Percentiles rank a stretch among this genome's conserved stretches.
phyloP scores from a whole-genome alignment of 164 flowering plant genomes.

The Nymphaea colorata region DNA sequence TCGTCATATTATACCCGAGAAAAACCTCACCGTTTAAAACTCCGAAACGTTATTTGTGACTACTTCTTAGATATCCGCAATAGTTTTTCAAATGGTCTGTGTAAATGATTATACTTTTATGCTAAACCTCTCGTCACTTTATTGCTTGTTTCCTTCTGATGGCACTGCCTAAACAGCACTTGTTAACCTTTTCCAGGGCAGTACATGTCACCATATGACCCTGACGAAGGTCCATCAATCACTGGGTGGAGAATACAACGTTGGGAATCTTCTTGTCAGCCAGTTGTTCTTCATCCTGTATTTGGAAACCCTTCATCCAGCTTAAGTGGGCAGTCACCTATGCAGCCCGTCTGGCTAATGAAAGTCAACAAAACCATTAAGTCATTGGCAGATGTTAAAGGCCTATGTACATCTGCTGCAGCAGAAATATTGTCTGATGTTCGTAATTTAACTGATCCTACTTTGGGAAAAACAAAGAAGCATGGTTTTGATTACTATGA shows the following conservation, averaged over 20 bases:
- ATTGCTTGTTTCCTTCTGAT: background rate
- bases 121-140: background rate
- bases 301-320: constrained; percentile 85
- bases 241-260: constrained; percentile 99
- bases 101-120: no score
- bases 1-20: no score
- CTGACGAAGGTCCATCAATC: constrained; percentile 97
- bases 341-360: constrained; percentile 97
- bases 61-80: no score
- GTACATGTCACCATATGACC: constrained; percentile 99
- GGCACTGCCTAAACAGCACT: background rate
- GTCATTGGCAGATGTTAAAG: constrained; percentile 49
- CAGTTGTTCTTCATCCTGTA: constrained; percentile 91
- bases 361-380: constrained; percentile 81
- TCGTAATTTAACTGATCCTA: constrained; percentile 28
- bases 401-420: constrained; percentile 25
- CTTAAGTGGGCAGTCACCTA: constrained; percentile 86
- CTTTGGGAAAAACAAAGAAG: constrained; percentile 36
- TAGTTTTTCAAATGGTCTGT: no score
- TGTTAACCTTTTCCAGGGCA: constrained; percentile 49
- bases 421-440: constrained; percentile 33
- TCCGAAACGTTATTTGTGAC: no score
- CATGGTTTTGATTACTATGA: constrained; percentile 84
- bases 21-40: no score
- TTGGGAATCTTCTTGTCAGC: constrained; percentile 96